Base-by-base conservation (phyloP, 768 basidiomycete genomes). In the Myochromella boudieri region DNA sequence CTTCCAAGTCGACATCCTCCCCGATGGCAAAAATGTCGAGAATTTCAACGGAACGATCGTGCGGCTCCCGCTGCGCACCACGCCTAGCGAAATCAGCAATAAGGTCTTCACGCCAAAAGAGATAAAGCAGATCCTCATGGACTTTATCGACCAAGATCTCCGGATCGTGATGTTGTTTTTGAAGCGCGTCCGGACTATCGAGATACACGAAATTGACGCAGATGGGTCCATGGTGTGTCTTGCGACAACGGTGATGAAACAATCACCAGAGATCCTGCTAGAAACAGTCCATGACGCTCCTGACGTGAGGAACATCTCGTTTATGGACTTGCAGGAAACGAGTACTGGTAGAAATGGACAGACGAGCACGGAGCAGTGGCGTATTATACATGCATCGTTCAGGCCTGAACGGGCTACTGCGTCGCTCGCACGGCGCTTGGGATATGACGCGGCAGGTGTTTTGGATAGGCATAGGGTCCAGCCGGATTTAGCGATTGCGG, bases 31-130 rank as follows among this genome's bases (percentile, higher is more conserved):
- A 15, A 2, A 22, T 1, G 1, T 4, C 2, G 9, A 21, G 2
- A 28, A 22, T 1, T 69, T 75, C 52, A 31, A 53, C 3, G 76
- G 77, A 0, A 69, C 78, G 1, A 54, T 75, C 36, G 69, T 80
- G 31, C 68, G 79, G 1, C 69, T 79, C 15, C 77, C 79, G 0
- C 57, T 81, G 10, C 68, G 79, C 7, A 54, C 48, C 0, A 40
- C 27, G 6, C 40, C 56, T 1, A 71, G 70, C 49, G 55, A 52
- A 5, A 64, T 76, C 46, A 74, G 70, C 36, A 47, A 55, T 9
- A 63, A 69, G 32, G 48, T 61, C 1, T 63, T 76, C 6, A 27
- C 44, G 0, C 26, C 62, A 1, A 42, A 58, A 1, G 67, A 69
- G 21, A 69, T 78, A n/a, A 60, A 52, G 4, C 41, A 63, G 3